These are phyloP conservation scores for Leccinum obscurum DNA, from an alignment of 768 basidiomycete genomes.

Conservation along the genomic window DNA sequence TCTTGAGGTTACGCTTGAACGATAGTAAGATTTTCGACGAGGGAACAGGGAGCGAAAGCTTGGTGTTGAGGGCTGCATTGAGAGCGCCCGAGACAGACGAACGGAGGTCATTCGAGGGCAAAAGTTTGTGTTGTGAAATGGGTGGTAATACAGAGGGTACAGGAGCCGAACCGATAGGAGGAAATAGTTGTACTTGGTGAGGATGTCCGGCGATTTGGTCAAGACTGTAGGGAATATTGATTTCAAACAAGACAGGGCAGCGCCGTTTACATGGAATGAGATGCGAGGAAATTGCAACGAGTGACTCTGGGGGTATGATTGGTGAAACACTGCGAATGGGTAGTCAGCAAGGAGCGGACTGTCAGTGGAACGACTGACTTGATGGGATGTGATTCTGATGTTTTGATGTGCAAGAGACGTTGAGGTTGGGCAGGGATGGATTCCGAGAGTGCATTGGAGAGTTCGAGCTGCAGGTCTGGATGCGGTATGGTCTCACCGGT, in stretches of 20 bases:
- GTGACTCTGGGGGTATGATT: slow-evolving; percentile 53
- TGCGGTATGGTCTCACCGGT: slow-evolving; percentile 13
- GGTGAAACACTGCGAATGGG: slow-evolving; percentile 45
- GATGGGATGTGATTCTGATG: slow-evolving; percentile 80
- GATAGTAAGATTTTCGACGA: slow-evolving; percentile 22
- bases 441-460: slow-evolving; percentile 57
- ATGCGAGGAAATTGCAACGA: slow-evolving; percentile 43
- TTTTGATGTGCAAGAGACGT: slow-evolving; percentile 46
- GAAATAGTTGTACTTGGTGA: slow-evolving; percentile 38
- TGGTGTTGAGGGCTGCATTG: slow-evolving; percentile 23
- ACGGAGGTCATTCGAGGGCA: slow-evolving; percentile 10
- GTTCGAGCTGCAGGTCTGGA: slow-evolving; percentile 45
- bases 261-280: slow-evolving; percentile 21
- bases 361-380: slow-evolving; percentile 50
- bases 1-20: slow-evolving; percentile 23
- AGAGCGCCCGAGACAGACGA: slow-evolving; percentile 25
- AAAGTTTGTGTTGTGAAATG: slow-evolving; percentile 12
- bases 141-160: slow-evolving; percentile 9
- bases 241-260: slow-evolving; percentile 37
- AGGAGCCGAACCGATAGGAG: slow-evolving; percentile 18
- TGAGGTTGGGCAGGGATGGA: slow-evolving; percentile 26
- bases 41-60: slow-evolving; percentile 19
- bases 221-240: slow-evolving; percentile 34
- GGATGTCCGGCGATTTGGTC: slow-evolving; percentile 42
- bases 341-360: neutral